Evolutionary conservation across 2,329 filamentous ascomycete genomes (phyloP), one percentile per base, ranked within the genome.

Genomic region (Hymenoscyphus fraxineus): DNA sequence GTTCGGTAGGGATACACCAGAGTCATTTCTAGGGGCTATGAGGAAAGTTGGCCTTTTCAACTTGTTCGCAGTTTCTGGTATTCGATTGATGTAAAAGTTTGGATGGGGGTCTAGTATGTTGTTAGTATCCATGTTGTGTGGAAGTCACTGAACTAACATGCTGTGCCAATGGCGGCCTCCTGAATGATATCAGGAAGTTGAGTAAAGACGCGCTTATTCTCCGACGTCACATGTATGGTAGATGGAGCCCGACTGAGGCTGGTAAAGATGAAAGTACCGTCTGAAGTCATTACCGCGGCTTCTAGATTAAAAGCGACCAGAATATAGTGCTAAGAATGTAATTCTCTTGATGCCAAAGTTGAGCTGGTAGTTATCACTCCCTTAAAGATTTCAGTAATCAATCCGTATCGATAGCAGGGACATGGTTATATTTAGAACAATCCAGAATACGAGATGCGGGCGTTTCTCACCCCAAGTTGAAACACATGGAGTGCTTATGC

Each of bases 121-220:
- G 4, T 56, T 5, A 7, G 27, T 6, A 6, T 13, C 6, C 35
- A 13, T 10, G 13, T 16, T 16, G 15, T 13, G 32, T 32, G 10
- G n/a, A 19, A 13, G 56, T 31, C n/a, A 39, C 13, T 16, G 13
- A 31, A 56, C 66, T 67, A 59, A 72, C 71, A 71, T 64, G 72
- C 71, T 13, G 71, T 70, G 16, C 71, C 72, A 16, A 73, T 69
- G 7, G 68, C 63, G 19, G 71, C 71, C 60, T 73, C 72, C 62
- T 73, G 72, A 19, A 73, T 73, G 6, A 73, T 40, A 66, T 73
- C 72, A 1, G 72, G 72, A 10, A 73, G 60, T 27, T 71, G 64
- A 10, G 67, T 47, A 63, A 73, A 73, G 4, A 72, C 65, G 13
- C 56, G 59, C 13, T 71, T 65, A 56, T 69, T 70, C 10, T 69